Evolutionary conservation across 768 basidiomycete genomes (phyloP), one percentile per base, ranked within the genome.

Genomic region (Lyophyllum decastes): DNA sequence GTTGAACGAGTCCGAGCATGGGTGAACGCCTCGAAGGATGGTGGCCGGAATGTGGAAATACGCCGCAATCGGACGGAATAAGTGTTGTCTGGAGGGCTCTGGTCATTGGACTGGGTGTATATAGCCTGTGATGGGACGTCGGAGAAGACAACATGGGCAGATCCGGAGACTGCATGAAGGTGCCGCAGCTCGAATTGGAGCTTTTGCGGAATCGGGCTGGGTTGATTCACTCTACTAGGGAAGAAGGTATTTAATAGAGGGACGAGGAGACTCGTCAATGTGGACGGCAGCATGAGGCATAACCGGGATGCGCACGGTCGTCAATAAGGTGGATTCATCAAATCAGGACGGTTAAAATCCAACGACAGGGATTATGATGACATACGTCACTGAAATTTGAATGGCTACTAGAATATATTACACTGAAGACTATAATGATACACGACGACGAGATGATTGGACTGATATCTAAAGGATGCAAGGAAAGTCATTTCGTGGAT

Each of bases 161-260:
- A 72, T 0, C 75, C 58, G 3, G 83, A 82, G 1, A 83, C 76
- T 1, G 85, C 82, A 63, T 89, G 86, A 19, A 82, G 69, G 64
- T 89, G 87, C 49, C 88, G 81, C 60, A 88, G 72, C 63, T 86
- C 78, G 64, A 89, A 86, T 34, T 72, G 61, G 59, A 83, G 67
- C 12, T 27, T 49, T 43, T 59, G 59, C 47, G 54, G 49, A n/a
- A 49, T 41, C 11, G 53, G 52, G 26, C 48, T 44, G 19, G 38
- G 16, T 49, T 51, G 46, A 17, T 56, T 24, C 2, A 45, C 22
- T 16, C 43, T 49, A 43, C 45, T 55, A 19, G 41, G 43, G 34
- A 63, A 61, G 54, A 78, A 59, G 64, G 73, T 64, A 47, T 55
- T 61, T 35, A 80, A 63, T 46, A 86, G 61, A 52, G 75, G 68